phyloP scores from a whole-genome alignment of 2,329 filamentous ascomycete species.

The Phyllosticta citribraziliensis region DNA sequence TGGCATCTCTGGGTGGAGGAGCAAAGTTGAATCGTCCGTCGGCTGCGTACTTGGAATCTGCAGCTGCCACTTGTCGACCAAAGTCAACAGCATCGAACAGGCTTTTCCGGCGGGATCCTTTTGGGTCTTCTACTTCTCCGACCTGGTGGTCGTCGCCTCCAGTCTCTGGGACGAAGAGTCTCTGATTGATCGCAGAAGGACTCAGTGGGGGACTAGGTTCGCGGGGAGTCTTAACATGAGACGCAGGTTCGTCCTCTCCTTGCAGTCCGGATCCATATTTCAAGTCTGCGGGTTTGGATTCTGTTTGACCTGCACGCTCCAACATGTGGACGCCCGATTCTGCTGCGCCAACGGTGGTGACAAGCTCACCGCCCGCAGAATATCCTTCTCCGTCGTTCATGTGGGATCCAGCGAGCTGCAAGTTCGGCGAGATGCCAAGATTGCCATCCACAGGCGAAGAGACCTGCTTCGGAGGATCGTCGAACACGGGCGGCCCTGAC shows the following conservation, averaged over 20 bases:
- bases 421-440: conserved; percentile 6
- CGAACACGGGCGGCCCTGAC: conserved; percentile 8
- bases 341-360: neutral
- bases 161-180: neutral
- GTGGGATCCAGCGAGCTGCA: conserved; percentile 1
- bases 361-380: conserved; percentile 4
- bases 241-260: neutral
- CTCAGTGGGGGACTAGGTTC: conserved; percentile 8
- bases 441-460: conserved; percentile 8
- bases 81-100: conserved; percentile 45
- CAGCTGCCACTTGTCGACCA: conserved; percentile 35
- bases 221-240: neutral
- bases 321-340: neutral
- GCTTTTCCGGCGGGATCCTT: conserved; percentile 25
- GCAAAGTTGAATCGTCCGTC: conserved; percentile 34
- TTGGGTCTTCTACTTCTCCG: neutral
- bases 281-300: neutral
- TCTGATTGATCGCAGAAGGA: conserved; percentile 3
- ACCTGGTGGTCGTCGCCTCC: neutral
- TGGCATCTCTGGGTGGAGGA: neutral
- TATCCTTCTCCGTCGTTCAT: conserved; percentile 5
- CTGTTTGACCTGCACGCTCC: neutral
- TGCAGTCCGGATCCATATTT: neutral
- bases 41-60: conserved; percentile 44
- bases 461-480: conserved; percentile 12